Conservation (phyloP, 306 rosid species). For the Glycine tomentella region DNA sequence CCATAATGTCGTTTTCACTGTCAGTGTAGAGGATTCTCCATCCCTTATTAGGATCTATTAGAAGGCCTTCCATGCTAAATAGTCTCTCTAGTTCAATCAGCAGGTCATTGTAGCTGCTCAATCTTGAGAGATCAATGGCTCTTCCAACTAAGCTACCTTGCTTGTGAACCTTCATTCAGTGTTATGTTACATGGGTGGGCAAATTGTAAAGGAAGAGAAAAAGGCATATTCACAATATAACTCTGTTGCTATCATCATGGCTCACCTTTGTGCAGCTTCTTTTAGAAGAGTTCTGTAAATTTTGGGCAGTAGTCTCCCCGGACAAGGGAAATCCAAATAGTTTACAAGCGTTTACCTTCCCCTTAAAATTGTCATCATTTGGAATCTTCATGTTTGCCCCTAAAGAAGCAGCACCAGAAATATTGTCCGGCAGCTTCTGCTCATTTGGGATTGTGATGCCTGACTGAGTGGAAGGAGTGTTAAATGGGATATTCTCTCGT, state of each 20-base stretch:
- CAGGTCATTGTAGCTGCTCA: slow-evolving; percentile 81
- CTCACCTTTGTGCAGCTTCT: slow-evolving; percentile 97
- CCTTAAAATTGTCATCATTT: slow-evolving; percentile 61
- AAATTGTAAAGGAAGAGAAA: slow-evolving; percentile 61
- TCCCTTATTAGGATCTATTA: slow-evolving; percentile 78
- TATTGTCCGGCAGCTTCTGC: slow-evolving; percentile 58
- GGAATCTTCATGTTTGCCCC: slow-evolving; percentile 60
- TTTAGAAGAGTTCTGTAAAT: slow-evolving; percentile 62
- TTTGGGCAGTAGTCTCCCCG: slow-evolving; percentile 63
- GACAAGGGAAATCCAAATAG: slow-evolving; percentile 87
- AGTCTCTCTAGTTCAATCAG: slow-evolving; percentile 84
- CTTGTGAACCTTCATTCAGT: slow-evolving; percentile 96
- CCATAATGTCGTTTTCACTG: slow-evolving; percentile 97
- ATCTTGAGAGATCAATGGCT: slow-evolving; percentile 91
- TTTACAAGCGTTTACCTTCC: slow-evolving; percentile 65
- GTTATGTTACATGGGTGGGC: slow-evolving; percentile 61
- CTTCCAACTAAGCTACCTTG: slow-evolving; percentile 98
- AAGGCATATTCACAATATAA: slow-evolving; percentile 53
- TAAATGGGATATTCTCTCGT: slow-evolving; percentile 57
- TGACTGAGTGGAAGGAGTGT: slow-evolving; percentile 57
- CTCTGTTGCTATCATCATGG: slow-evolving; percentile 56
- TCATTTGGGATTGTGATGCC: slow-evolving; percentile 55
- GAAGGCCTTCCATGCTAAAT: slow-evolving; percentile 96
- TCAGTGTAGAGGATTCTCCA: slow-evolving; percentile 93
- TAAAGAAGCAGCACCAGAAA: slow-evolving; percentile 58